Evolutionary conservation across 192 early-diverging fungal species (phyloP).

Genomic region (Umbelopsis isabellina): DNA sequence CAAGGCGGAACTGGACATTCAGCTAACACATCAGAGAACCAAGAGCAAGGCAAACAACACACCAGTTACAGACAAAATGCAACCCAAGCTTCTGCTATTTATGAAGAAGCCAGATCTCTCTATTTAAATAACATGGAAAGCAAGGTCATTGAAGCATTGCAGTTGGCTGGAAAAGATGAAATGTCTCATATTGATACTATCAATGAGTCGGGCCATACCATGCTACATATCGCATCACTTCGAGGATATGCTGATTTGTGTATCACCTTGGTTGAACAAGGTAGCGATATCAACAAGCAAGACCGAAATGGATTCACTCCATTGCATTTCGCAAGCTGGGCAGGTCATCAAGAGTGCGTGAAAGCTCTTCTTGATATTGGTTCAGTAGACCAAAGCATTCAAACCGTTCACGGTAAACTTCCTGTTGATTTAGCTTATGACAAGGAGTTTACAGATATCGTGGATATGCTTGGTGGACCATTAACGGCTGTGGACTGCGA

Average conservation of each 20-base stretch:
- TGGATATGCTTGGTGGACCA: background rate
- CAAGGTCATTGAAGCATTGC: constrained; percentile 31
- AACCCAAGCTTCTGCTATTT: background rate
- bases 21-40: background rate
- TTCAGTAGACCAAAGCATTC: background rate
- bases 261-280: constrained; percentile 33
- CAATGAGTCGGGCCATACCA: constrained; percentile 35
- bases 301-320: constrained; percentile 62
- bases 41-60: background rate
- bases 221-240: constrained; percentile 58
- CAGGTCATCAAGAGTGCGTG: constrained; percentile 48
- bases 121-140: background rate
- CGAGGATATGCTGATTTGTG: constrained; percentile 51
- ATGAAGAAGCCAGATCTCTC: background rate
- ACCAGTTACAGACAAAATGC: constrained; percentile 16
- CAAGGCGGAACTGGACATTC: constrained; percentile 33
- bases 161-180: constrained; percentile 24
- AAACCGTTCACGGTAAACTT: constrained; percentile 4
- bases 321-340: constrained; percentile 62
- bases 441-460: background rate
- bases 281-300: constrained; percentile 39
- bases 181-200: constrained; percentile 13
- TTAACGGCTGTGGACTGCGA: background rate
- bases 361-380: constrained; percentile 42
- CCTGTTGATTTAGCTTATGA: constrained; percentile 17